Evolutionary conservation across 805 yeast genomes (phyloP).

Genomic region (Kazachstania kunashirensis): DNA sequence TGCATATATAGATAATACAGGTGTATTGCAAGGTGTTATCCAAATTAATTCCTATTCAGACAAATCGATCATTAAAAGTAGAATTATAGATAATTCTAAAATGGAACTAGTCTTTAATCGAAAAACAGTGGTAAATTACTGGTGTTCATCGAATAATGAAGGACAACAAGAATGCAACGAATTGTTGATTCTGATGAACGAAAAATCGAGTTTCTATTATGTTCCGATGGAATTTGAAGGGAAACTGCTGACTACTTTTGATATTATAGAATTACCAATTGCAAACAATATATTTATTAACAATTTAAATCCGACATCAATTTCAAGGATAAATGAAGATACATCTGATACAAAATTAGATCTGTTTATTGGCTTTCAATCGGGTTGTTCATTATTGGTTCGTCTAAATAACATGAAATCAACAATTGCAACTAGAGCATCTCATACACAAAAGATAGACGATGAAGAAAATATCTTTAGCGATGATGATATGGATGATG

Average conservation of each 20-base stretch:
- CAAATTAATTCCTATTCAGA: conserved; percentile 26
- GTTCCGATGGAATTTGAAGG: conserved; percentile 25
- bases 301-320: conserved; percentile 23
- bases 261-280: conserved; percentile 23
- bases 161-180: conserved; percentile 6
- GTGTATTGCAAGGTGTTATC: conserved; percentile 33
- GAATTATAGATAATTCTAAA: conserved; percentile 35
- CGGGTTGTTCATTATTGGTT: conserved; percentile 47
- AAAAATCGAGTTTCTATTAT: conserved; percentile 18
- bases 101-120: conserved; percentile 18
- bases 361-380: conserved; percentile 51
- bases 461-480: conserved; percentile 23
- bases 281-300: conserved; percentile 23
- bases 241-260: conserved; percentile 23
- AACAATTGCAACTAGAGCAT: conserved; percentile 27
- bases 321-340: conserved; percentile 15
- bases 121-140: conserved; percentile 8
- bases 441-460: conserved; percentile 37
- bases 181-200: conserved; percentile 22
- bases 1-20: conserved; percentile 62
- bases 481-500: conserved; percentile 29
- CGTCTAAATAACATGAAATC: conserved; percentile 25
- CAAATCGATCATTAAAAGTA: conserved; percentile 41
- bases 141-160: conserved; percentile 9
- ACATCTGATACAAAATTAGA: conserved; percentile 30